Conservation (phyloP, 805 yeast genomes). For the Teunomyces kruisii region DNA sequence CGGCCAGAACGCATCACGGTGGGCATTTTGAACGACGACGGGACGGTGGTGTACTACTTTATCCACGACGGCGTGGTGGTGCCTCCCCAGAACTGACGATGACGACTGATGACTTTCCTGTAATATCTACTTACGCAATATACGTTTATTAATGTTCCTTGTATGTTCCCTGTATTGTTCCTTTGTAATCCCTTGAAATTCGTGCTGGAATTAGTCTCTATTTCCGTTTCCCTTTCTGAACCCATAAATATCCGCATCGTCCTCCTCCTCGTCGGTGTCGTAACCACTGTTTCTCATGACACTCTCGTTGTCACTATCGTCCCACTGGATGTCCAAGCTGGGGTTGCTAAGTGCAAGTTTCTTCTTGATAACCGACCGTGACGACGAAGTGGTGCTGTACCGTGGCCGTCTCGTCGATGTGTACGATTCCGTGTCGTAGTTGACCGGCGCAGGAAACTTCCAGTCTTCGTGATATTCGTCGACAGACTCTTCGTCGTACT, state of each 20-base stretch:
- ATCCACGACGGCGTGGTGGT: conserved; percentile 64
- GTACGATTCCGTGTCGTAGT: background rate
- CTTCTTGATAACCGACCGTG: conserved; percentile 6
- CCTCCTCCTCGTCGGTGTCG: conserved; percentile 8
- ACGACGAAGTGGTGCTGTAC: background rate
- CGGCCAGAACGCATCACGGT: conserved; percentile 49
- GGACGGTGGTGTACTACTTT: conserved; percentile 69
- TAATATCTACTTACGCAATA: no score
- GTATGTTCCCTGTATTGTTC: no score
- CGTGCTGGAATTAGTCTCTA: no score
- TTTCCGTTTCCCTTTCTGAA: background rate
- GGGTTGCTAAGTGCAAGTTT: conserved; percentile 1
- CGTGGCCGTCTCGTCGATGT: background rate
- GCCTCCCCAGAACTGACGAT: conserved; percentile 53
- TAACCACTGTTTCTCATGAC: conserved; percentile 9
- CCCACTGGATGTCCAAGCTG: conserved; percentile 1
- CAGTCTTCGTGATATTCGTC: conserved; percentile 1
- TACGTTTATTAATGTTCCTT: background rate
- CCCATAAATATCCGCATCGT: conserved; percentile 4
- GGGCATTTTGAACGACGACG: conserved; percentile 62
- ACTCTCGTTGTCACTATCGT: conserved; percentile 4
- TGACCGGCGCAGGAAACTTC: background rate
- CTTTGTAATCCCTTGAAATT: no score
- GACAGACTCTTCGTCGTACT: conserved; percentile 4
- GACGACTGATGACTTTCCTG: no score